Base-by-base conservation (phyloP, 768 basidiomycete species). In the Naganishia antarctica region DNA sequence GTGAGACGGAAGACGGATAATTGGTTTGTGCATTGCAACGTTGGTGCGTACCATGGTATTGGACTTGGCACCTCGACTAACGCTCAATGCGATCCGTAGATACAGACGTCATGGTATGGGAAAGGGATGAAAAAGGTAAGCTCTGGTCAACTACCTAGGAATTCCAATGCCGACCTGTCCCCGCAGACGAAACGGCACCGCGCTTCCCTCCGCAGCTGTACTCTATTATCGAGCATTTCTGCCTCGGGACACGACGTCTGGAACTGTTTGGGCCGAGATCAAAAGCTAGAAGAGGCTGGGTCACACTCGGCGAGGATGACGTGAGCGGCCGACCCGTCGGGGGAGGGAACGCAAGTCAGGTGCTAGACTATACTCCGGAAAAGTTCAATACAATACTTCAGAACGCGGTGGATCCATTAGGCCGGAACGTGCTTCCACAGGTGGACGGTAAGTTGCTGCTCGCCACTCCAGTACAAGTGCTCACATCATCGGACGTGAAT, bases 21-120 rank as follows among this genome's bases (percentile, higher is more conserved):
- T 65, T 90, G 90, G 87, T 93, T 98, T 78, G 94, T 96, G 0
- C 94, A 99, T 77, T 97, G 93, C 74, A 99, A 99, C 78, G 88
- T 99, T 69, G 91, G 90, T 89, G 75, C 57, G 89, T 60, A 11
- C 28, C 66, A 25, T 4, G 32, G 53, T 6, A 40, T n/a, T n/a
- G n/a, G n/a, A n/a, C n/a, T 16, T 40, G 25, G 44, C 15, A 25
- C 21, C 1, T 34, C 13, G 9, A 28, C 41, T 47, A n/a, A 43
- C 21, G 9, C 25, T 16, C 16, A 13, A 41, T 26, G 4, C 21
- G 43, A 41, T 51, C 29, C 34, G 44, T 66, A 91, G 92, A 94
- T 73, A 94, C 92, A n/a, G 92, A 96, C 76, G 89, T 94, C 11
- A 86, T 94, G 63, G 86, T 97, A 21, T 96, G 93, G 91, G 90